Evolutionary conservation across 2,329 filamentous ascomycete genomes (phyloP).

Genomic region (Phyllosticta citribraziliensis): DNA sequence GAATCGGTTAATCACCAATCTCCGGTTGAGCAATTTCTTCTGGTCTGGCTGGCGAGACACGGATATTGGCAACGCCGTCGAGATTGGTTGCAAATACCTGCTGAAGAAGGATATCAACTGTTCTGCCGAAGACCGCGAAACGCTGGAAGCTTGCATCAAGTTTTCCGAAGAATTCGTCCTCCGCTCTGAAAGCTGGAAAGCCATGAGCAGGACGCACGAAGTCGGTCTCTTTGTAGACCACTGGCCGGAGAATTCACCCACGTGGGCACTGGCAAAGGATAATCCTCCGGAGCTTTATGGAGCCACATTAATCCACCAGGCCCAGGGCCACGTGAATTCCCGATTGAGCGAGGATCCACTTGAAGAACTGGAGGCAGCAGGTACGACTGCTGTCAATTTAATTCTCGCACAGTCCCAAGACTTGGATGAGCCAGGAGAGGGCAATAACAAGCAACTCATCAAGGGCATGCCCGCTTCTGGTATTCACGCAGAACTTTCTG

Average conservation of each 20-base stretch:
- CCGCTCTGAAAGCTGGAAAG: slow-evolving; percentile 51
- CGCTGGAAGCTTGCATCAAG: slow-evolving; percentile 56
- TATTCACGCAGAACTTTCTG: slow-evolving; percentile 14
- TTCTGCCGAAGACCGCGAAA: slow-evolving; percentile 47
- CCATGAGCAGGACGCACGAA: slow-evolving; percentile 63
- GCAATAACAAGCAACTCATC: slow-evolving; percentile 16
- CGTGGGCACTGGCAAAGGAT: slow-evolving; percentile 55
- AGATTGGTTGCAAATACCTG: slow-evolving; percentile 60
- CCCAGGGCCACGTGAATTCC: slow-evolving; percentile 45
- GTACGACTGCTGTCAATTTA: slow-evolving; percentile 1
- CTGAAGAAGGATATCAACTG: slow-evolving; percentile 51
- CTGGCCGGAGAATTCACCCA: slow-evolving; percentile 52
- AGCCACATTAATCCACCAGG: slow-evolving; percentile 45
- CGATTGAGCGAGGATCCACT: slow-evolving; percentile 13
- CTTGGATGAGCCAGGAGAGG: slow-evolving; percentile 17
- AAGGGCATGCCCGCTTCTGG: slow-evolving; percentile 32
- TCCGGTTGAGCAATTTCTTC: slow-evolving; percentile 79
- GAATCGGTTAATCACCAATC: slow-evolving; percentile 60
- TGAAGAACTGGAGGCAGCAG: slow-evolving; percentile 18
- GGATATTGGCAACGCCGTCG: slow-evolving; percentile 55
- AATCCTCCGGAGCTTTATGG: slow-evolving; percentile 45
- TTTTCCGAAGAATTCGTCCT: slow-evolving; percentile 50
- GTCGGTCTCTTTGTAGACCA: slow-evolving; percentile 62
- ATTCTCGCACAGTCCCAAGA: slow-evolving; percentile 18
- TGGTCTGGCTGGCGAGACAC: slow-evolving; percentile 62